Evolutionary conservation across 495 filamentous ascomycete species (phyloP).

Genomic region (Penicillium ucsense): DNA sequence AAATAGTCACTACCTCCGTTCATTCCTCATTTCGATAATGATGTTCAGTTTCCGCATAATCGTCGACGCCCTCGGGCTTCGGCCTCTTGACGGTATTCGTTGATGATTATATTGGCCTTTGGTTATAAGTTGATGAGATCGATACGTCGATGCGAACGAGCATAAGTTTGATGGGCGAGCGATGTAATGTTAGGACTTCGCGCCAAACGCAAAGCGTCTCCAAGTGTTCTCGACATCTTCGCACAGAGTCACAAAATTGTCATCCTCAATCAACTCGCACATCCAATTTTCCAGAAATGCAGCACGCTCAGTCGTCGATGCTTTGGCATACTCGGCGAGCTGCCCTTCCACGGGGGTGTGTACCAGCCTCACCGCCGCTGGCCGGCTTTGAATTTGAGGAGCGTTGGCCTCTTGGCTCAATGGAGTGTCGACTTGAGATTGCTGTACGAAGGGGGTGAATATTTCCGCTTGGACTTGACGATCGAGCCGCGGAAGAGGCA

Average conservation of each 20-base stretch:
- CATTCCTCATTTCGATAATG: too few relatives aligned
- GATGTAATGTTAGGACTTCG: constrained; percentile 3
- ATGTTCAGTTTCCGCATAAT: too few relatives aligned
- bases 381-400: constrained; percentile 1
- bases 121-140: too few relatives aligned
- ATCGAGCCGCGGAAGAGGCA: not conserved
- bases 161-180: not conserved
- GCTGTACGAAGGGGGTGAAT: not conserved
- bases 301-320: constrained; percentile 25
- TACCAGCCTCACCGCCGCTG: constrained; percentile 4
- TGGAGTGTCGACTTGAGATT: not conserved
- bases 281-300: constrained; percentile 34
- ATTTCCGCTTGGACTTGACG: not conserved
- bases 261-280: constrained; percentile 33
- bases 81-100: too few relatives aligned
- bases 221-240: constrained; percentile 37
- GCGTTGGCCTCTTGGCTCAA: not conserved
- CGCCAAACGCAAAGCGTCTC: constrained; percentile 34
- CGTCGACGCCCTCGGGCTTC: too few relatives aligned
- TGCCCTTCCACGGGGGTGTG: constrained; percentile 15
- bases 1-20: too few relatives aligned
- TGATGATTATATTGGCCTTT: too few relatives aligned
- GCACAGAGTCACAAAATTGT: constrained; percentile 32
- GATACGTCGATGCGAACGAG: not conserved
- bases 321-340: constrained; percentile 20